Conservation (phyloP, 192 early-diverging fungal genomes). For the Rhizoclosmatium globosum region DNA sequence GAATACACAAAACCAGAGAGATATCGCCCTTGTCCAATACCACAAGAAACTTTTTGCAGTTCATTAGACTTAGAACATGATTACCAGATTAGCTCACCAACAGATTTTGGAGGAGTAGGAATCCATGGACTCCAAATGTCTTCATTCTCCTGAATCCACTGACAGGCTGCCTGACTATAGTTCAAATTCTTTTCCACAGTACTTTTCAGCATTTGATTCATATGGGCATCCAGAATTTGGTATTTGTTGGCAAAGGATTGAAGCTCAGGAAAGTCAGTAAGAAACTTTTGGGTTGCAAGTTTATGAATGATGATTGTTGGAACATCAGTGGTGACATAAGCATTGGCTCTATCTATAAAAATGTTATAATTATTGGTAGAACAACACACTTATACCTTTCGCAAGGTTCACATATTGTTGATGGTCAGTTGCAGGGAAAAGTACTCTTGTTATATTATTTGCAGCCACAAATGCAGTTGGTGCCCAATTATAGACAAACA, state of each 20-base stretch:
- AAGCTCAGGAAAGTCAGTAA: conserved; percentile 21
- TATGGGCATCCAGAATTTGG: conserved; percentile 5
- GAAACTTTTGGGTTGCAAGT: conserved; percentile 3
- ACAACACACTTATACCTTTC: not conserved
- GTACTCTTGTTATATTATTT: conserved; percentile 26
- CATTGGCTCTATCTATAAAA: not conserved
- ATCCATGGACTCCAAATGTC: conserved; percentile 30
- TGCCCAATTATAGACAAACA: conserved; percentile 38
- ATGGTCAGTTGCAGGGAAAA: conserved; percentile 26
- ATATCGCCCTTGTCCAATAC: conserved; percentile 22
- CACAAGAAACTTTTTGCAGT: conserved; percentile 1
- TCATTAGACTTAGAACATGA: not conserved
- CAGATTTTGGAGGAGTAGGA: conserved; percentile 24
- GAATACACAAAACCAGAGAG: conserved; percentile 2
- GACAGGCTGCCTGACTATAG: conserved; percentile 4
- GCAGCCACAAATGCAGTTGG: conserved; percentile 28
- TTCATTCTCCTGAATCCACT: conserved; percentile 17
- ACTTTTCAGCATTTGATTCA: conserved; percentile 19
- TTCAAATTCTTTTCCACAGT: conserved; percentile 7
- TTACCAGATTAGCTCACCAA: not conserved
- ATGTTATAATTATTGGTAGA: too few species aligned
- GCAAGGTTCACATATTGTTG: conserved; percentile 2
- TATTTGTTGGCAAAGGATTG: conserved; percentile 12
- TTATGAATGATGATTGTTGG: conserved; percentile 35
- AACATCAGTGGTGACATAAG: conserved; percentile 25